Evolutionary conservation across 2,329 filamentous ascomycete species (phyloP).

Genomic region (Aureobasidium leucospermi): DNA sequence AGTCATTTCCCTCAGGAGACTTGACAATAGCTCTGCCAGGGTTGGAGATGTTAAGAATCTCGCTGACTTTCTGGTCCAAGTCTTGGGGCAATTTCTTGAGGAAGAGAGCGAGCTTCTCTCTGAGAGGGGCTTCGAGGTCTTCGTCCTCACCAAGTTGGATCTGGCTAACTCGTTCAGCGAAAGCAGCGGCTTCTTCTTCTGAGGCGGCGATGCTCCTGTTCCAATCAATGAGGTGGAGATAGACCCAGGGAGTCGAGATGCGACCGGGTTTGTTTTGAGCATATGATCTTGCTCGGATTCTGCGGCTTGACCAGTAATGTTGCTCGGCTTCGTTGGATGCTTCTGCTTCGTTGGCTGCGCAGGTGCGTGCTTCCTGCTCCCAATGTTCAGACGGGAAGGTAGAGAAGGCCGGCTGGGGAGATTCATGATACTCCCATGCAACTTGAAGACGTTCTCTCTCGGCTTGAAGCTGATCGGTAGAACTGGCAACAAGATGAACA

Average conservation of each 20-base stretch:
- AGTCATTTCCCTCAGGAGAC: constrained; percentile 31
- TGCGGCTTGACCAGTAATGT: constrained; percentile 2
- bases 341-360: background rate
- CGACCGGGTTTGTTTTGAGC: background rate
- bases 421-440: background rate
- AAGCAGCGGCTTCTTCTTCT: background rate
- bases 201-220: background rate
- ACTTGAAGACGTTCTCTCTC: background rate
- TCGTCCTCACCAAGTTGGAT: background rate
- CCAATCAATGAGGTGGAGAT: background rate
- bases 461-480: background rate
- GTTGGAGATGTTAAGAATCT: background rate
- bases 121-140: constrained; percentile 1
- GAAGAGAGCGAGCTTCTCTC: constrained; percentile 7
- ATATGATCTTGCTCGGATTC: background rate
- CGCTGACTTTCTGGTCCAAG: constrained; percentile 5
- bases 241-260: background rate
- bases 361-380: background rate
- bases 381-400: background rate
- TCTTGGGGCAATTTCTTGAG: background rate
- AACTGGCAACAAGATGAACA: background rate
- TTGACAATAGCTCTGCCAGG: constrained; percentile 21
- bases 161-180: constrained; percentile 3
- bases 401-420: background rate
- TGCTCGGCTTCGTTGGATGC: background rate